A percentile compares a stretch with the other conserved stretches of the same genome.
phyloP scores from a whole-genome alignment of 1,284 basidiomycete species.

The Microbotryomycetes sp. region DNA sequence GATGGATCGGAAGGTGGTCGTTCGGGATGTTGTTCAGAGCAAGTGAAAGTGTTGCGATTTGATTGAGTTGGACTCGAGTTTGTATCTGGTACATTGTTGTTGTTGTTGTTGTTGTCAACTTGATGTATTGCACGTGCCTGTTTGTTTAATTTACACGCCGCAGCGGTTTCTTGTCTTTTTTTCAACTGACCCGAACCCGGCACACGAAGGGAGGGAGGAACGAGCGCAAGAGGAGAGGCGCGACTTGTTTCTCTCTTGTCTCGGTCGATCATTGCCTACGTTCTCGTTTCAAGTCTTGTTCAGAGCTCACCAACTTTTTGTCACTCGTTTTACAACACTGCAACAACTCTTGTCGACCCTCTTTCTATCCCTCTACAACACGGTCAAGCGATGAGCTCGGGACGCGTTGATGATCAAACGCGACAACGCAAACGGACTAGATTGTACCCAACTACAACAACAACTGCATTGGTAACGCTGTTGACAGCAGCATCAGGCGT shows the following conservation, averaged over 20 bases:
- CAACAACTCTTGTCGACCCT: too few relatives aligned
- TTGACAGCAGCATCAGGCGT: neutral
- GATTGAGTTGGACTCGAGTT: slow-evolving; percentile 7
- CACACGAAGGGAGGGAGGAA: too few relatives aligned
- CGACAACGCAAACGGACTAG: too few relatives aligned
- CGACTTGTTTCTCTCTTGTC: too few relatives aligned
- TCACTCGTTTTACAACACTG: neutral
- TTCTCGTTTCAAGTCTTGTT: too few relatives aligned
- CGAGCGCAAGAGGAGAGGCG: too few relatives aligned
- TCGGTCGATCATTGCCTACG: too few relatives aligned
- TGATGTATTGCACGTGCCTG: neutral
- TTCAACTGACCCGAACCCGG: neutral
- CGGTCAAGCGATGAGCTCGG: too few relatives aligned
- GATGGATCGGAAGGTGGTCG: neutral
- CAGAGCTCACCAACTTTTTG: neutral
- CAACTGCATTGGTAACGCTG: neutral
- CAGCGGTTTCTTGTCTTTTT: neutral
- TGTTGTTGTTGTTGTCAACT: neutral
- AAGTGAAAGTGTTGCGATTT: slow-evolving; percentile 19
- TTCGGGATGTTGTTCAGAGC: neutral
- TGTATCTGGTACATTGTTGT: neutral
- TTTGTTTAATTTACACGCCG: neutral
- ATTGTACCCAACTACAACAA: too few relatives aligned
- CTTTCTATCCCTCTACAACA: too few relatives aligned
- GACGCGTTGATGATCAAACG: too few relatives aligned